phyloP scores from a whole-genome alignment of 129 eudicot genomes.

The Centaurea solstitialis region DNA sequence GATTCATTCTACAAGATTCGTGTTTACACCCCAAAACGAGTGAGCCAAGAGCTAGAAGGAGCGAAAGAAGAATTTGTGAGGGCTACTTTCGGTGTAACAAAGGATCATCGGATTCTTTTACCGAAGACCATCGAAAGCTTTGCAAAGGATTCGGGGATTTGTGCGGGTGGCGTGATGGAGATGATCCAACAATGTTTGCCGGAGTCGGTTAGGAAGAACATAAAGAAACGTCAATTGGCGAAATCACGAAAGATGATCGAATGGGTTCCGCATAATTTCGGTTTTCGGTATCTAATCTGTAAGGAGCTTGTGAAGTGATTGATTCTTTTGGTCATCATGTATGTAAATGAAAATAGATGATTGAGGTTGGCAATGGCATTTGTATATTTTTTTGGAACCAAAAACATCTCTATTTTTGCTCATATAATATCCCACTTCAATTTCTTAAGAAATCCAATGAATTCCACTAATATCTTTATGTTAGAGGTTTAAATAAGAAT shows the following conservation, averaged over 20 bases:
- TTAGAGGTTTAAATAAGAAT: no score
- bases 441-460: background rate
- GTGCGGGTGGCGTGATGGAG: slow-evolving; percentile 67
- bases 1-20: slow-evolving; percentile 59
- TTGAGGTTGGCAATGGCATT: background rate
- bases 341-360: slow-evolving; percentile 35
- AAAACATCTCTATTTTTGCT: background rate
- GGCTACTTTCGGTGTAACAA: slow-evolving; percentile 81
- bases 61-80: slow-evolving; percentile 92
- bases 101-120: slow-evolving; percentile 69
- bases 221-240: slow-evolving; percentile 64
- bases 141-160: slow-evolving; percentile 80
- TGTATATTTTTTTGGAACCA: slow-evolving; percentile 13
- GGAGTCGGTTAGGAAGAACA: slow-evolving; percentile 65
- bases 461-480: no score
- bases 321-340: slow-evolving; percentile 16
- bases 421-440: background rate
- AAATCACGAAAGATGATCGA: slow-evolving; percentile 74
- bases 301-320: slow-evolving; percentile 78
- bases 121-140: slow-evolving; percentile 82
- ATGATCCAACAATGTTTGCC: slow-evolving; percentile 83
- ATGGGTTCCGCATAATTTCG: slow-evolving; percentile 80
- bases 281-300: slow-evolving; percentile 84
- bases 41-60: slow-evolving; percentile 72
- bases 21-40: slow-evolving; percentile 78